Conservation (phyloP, 2,329 filamentous ascomycete genomes). For the Colletotrichum tamarilloi region DNA sequence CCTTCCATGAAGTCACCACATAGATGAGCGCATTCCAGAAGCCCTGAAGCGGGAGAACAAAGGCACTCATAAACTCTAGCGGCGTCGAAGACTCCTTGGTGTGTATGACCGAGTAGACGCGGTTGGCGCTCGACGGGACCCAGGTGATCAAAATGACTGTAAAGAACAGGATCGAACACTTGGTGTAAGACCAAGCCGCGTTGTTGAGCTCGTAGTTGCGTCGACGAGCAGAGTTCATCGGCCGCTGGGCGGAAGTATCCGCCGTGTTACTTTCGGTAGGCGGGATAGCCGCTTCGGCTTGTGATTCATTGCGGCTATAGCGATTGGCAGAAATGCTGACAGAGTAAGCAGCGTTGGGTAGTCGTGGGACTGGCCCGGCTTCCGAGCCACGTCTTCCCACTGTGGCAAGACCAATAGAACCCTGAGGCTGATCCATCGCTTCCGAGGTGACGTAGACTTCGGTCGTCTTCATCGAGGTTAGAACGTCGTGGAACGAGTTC, state of each 20-base stretch:
- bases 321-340: slow-evolving; percentile 56
- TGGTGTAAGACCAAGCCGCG: slow-evolving; percentile 76
- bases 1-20: slow-evolving; percentile 73
- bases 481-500: slow-evolving; percentile 54
- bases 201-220: slow-evolving; percentile 66
- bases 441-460: slow-evolving; percentile 74
- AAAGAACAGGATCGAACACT: slow-evolving; percentile 78
- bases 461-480: slow-evolving; percentile 66
- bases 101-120: slow-evolving; percentile 76
- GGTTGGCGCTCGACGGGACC: slow-evolving; percentile 82
- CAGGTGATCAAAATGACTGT: slow-evolving; percentile 77
- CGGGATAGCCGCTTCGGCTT: slow-evolving; percentile 40
- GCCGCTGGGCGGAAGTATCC: slow-evolving; percentile 38
- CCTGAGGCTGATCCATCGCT: slow-evolving; percentile 42
- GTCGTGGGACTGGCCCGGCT: slow-evolving; percentile 7
- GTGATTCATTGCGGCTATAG: slow-evolving; percentile 38
- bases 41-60: slow-evolving; percentile 84
- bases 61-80: slow-evolving; percentile 76
- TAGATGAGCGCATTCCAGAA: slow-evolving; percentile 90
- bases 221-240: slow-evolving; percentile 45
- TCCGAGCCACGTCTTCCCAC: slow-evolving; percentile 43
- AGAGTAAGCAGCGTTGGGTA: slow-evolving; percentile 47
- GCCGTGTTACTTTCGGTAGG: slow-evolving; percentile 42
- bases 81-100: slow-evolving; percentile 62
- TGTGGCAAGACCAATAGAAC: slow-evolving; percentile 47